phyloP scores from a whole-genome alignment of 2,329 filamentous ascomycete genomes.

The Phoma sp. region DNA sequence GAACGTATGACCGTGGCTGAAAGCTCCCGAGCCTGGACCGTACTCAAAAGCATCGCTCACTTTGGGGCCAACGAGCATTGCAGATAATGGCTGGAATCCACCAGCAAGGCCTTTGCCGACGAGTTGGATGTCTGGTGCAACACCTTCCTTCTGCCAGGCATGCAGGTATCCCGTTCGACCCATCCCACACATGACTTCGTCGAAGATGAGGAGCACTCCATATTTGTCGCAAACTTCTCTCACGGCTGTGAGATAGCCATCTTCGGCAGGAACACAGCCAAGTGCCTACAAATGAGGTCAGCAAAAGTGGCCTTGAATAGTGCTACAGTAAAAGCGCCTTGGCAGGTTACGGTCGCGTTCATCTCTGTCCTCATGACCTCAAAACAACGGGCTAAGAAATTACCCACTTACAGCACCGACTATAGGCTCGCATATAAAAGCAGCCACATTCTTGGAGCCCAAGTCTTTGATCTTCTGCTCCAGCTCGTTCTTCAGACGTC shows the following conservation, averaged over 20 bases:
- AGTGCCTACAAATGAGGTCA: conserved; percentile 58
- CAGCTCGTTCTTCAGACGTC: conserved; percentile 67
- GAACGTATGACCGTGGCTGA: conserved; percentile 69
- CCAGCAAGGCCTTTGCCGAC: conserved; percentile 71
- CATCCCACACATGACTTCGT: conserved; percentile 77
- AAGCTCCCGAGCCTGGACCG: conserved; percentile 52
- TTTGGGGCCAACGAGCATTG: conserved; percentile 61
- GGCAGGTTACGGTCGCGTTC: too few relatives aligned
- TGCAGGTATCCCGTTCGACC: conserved; percentile 66
- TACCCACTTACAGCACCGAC: conserved; percentile 66
- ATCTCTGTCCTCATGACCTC: background rate
- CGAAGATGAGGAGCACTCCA: conserved; percentile 76
- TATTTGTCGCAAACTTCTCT: conserved; percentile 72
- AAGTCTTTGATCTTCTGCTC: conserved; percentile 69
- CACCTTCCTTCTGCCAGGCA: conserved; percentile 66
- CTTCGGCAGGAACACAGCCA: conserved; percentile 70
- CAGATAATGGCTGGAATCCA: conserved; percentile 68
- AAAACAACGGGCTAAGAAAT: background rate
- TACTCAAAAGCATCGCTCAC: conserved; percentile 58
- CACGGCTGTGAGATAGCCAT: conserved; percentile 74
- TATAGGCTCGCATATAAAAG: conserved; percentile 76
- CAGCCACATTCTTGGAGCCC: conserved; percentile 70
- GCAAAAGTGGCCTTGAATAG: background rate
- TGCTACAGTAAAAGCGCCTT: background rate
- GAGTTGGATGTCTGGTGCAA: conserved; percentile 69